phyloP scores from a whole-genome alignment of 495 filamentous ascomycete genomes.

The Parathielavia hyrcaniae region DNA sequence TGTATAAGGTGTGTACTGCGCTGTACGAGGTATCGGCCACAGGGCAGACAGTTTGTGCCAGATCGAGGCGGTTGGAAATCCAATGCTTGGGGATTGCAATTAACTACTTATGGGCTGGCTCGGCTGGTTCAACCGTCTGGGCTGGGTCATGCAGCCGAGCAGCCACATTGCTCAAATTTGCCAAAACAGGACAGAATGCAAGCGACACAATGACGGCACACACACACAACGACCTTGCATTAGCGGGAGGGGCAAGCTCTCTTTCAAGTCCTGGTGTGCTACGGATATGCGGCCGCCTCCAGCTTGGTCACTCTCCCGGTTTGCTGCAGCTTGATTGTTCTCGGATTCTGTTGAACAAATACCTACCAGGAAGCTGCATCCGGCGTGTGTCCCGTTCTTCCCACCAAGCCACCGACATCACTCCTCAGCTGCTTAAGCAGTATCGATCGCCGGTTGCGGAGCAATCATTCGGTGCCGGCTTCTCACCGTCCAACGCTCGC shows the following conservation, averaged over 20 bases:
- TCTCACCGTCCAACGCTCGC: no score
- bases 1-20: no score
- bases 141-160: background rate
- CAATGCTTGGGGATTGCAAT: background rate
- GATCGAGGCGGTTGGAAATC: background rate
- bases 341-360: background rate
- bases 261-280: background rate
- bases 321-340: background rate
- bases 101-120: no score
- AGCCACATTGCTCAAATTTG: no score
- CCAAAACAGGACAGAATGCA: background rate
- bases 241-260: background rate
- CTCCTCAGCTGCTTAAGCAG: background rate
- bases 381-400: background rate
- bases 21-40: background rate
- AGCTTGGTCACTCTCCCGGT: background rate
- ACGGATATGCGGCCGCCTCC: background rate
- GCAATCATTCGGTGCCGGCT: background rate
- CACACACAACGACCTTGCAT: constrained; percentile 13
- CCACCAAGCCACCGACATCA: constrained; percentile 1
- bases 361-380: no score
- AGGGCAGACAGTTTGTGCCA: background rate
- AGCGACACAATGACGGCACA: constrained; percentile 5
- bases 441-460: background rate
- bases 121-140: no score